Percentiles rank a stretch among this genome's conserved stretches.
phyloP scores from a whole-genome alignment of 2,329 filamentous ascomycete species.

The Diplodia corticola region DNA sequence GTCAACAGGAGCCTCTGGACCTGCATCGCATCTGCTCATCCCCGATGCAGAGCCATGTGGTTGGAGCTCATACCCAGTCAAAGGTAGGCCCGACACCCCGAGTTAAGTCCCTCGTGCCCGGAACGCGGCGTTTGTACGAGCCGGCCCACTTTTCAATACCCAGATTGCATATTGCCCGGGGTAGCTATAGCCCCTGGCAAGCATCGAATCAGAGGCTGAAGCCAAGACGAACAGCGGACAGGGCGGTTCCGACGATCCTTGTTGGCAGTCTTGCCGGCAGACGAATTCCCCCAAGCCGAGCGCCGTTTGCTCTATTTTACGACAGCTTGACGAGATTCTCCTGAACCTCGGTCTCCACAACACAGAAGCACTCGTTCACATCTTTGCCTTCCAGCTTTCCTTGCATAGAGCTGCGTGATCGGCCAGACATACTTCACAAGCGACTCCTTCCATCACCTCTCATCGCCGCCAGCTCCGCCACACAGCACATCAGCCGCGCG shows the following conservation, averaged over 20 bases:
- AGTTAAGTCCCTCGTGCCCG: neutral
- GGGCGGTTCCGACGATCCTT: neutral
- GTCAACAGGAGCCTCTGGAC: neutral
- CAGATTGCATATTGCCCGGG: neutral
- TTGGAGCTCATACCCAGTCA: neutral
- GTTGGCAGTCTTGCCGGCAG: neutral
- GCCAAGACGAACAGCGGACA: neutral
- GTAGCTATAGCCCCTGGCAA: neutral
- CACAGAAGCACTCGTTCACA: neutral
- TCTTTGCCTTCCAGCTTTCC: neutral
- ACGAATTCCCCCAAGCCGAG: neutral
- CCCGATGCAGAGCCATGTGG: neutral
- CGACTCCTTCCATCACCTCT: neutral
- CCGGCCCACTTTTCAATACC: neutral
- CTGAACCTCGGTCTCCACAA: neutral
- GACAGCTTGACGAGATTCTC: neutral
- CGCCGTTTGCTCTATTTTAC: neutral
- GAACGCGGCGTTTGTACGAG: neutral
- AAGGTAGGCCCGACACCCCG: neutral
- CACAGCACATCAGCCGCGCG: neutral
- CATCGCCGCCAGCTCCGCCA: neutral
- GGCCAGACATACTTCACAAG: neutral
- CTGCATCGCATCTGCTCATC: neutral
- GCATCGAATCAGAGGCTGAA: neutral
- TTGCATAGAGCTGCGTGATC: neutral